Evolutionary conservation across 2,329 filamentous ascomycete genomes (phyloP).

Genomic region (Periconia macrospinosa): DNA sequence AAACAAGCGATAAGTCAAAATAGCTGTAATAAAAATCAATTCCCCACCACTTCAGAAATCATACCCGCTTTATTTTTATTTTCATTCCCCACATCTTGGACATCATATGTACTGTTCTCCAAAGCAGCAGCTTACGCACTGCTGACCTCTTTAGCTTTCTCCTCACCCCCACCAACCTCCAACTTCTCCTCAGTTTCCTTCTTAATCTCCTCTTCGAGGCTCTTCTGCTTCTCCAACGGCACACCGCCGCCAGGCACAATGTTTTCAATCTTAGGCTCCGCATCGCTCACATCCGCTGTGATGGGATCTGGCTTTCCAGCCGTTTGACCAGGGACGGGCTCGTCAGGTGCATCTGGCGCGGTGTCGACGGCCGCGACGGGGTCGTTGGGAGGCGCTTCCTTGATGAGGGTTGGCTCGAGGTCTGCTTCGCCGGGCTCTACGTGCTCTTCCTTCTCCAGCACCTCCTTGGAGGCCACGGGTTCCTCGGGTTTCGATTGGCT

Average conservation of each 20-base stretch:
- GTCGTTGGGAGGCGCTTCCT: slow-evolving; percentile 3
- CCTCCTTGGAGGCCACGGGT: slow-evolving; percentile 5
- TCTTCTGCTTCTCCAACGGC: neutral
- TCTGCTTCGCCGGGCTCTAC: slow-evolving; percentile 7
- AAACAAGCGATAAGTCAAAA: no score
- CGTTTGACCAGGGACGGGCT: slow-evolving; percentile 5
- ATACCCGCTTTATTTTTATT: no score
- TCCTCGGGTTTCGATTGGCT: slow-evolving; percentile 6
- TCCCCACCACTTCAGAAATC: no score
- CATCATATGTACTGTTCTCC: neutral
- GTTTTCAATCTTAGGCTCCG: slow-evolving; percentile 4
- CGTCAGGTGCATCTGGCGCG: slow-evolving; percentile 1
- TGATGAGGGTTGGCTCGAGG: slow-evolving; percentile 6
- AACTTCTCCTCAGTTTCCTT: slow-evolving; percentile 9
- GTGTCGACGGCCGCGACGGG: neutral
- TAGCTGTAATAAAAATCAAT: no score
- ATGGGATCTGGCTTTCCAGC: slow-evolving; percentile 6
- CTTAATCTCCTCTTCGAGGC: slow-evolving; percentile 4
- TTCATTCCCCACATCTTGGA: neutral
- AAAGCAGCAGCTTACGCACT: neutral
- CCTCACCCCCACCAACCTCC: slow-evolving; percentile 3
- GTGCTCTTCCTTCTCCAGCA: slow-evolving; percentile 10
- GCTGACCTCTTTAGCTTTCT: neutral
- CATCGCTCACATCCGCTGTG: slow-evolving; percentile 2
- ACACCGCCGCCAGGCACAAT: slow-evolving; percentile 6